Evolutionary conservation across 1,284 basidiomycete genomes (phyloP).

Genomic region (Hypsizygus ulmarius): DNA sequence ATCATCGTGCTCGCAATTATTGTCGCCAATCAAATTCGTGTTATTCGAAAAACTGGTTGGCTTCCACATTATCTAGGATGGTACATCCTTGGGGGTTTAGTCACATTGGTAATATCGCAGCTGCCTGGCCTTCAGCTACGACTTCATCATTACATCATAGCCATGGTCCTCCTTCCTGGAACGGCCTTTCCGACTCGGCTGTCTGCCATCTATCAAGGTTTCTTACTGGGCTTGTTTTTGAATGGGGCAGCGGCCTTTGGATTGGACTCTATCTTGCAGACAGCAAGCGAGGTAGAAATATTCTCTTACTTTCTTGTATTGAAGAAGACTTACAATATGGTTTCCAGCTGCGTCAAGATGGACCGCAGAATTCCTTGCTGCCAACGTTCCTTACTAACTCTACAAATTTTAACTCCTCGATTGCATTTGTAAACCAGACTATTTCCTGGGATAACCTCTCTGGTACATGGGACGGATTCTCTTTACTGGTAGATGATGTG

Average conservation of each 20-base stretch:
- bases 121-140: slow-evolving; percentile 69
- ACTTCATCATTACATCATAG: slow-evolving; percentile 75
- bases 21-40: slow-evolving; percentile 75
- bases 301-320: slow-evolving; percentile 3
- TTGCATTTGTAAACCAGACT: slow-evolving; percentile 54
- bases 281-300: slow-evolving; percentile 59
- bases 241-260: slow-evolving; percentile 78
- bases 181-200: slow-evolving; percentile 81
- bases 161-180: slow-evolving; percentile 73
- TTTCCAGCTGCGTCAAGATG: slow-evolving; percentile 69
- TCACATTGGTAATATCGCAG: slow-evolving; percentile 63
- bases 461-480: slow-evolving; percentile 72
- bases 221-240: slow-evolving; percentile 80
- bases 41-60: slow-evolving; percentile 83
- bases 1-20: slow-evolving; percentile 59
- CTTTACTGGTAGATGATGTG: slow-evolving; percentile 83
- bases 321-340: slow-evolving; percentile 6
- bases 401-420: slow-evolving; percentile 55
- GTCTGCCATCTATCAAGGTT: slow-evolving; percentile 77
- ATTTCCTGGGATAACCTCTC: slow-evolving; percentile 64
- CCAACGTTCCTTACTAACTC: slow-evolving; percentile 76
- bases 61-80: slow-evolving; percentile 72
- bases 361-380: slow-evolving; percentile 62
- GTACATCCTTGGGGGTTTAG: slow-evolving; percentile 67
- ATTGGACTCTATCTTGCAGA: slow-evolving; percentile 80